phyloP scores from a whole-genome alignment of 768 basidiomycete genomes.

The Rhodotorula diobovata region DNA sequence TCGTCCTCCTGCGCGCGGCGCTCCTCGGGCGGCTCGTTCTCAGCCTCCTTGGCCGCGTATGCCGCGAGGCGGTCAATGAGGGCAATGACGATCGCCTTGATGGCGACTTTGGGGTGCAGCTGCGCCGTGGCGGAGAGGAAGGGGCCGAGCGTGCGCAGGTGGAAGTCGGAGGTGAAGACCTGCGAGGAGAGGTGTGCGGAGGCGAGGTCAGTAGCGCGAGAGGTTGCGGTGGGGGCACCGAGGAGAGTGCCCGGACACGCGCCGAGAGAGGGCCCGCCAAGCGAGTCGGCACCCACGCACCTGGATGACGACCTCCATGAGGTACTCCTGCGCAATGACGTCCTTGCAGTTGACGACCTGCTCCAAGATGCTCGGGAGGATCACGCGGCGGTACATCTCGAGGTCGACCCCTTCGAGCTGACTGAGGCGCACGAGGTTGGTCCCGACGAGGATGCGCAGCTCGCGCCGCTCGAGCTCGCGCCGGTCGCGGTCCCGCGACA shows the following conservation, averaged over 20 bases:
- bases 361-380: constrained; percentile 88
- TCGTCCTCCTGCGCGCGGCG: constrained; percentile 89
- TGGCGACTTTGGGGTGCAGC: constrained; percentile 95
- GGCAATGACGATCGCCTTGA: constrained; percentile 96
- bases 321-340: constrained; percentile 95
- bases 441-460: constrained; percentile 90
- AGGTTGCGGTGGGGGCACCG: too few relatives aligned
- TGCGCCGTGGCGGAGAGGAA: constrained; percentile 95
- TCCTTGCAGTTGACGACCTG: constrained; percentile 99
- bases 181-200: too few relatives aligned
- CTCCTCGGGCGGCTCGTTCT: constrained; percentile 92
- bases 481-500: constrained; percentile 84
- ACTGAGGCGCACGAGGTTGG: constrained; percentile 89
- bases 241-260: too few relatives aligned
- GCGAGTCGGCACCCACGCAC: constrained; percentile 49
- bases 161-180: constrained; percentile 99
- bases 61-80: constrained; percentile 92
- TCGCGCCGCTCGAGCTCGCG: constrained; percentile 94
- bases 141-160: constrained; percentile 87
- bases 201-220: too few relatives aligned
- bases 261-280: too few relatives aligned
- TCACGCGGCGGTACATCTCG: constrained; percentile 76
- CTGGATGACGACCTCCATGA: constrained; percentile 99
- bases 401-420: constrained; percentile 96
- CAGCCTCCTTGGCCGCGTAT: constrained; percentile 94